These are phyloP conservation scores for Rutstroemia sydowiana DNA, from an alignment of 2,329 filamentous ascomycete genomes.

Conservation along the genomic window DNA sequence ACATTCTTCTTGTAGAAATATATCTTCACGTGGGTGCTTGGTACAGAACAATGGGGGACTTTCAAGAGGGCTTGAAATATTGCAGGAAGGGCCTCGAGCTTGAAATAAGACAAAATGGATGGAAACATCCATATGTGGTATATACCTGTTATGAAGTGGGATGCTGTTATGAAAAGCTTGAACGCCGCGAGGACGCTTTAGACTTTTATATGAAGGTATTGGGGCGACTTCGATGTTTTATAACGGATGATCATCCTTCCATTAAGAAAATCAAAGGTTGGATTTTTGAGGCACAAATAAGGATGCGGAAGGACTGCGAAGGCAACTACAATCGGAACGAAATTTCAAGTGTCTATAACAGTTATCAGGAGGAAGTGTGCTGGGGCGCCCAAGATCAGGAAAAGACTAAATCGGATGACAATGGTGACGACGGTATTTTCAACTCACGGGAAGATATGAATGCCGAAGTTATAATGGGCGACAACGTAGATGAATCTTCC, in stretches of 20 bases:
- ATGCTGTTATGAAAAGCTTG: background rate
- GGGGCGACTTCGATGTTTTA: background rate
- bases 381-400: too few relatives aligned
- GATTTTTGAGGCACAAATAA: too few relatives aligned
- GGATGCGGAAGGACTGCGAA: too few relatives aligned
- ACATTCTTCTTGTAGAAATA: background rate
- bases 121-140: background rate
- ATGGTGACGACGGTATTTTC: too few relatives aligned
- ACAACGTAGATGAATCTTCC: too few relatives aligned
- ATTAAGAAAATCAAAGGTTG: background rate
- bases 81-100: background rate
- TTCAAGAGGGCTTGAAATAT: background rate
- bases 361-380: too few relatives aligned
- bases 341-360: too few relatives aligned
- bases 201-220: background rate
- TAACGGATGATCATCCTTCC: background rate
- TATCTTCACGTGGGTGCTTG: background rate
- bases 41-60: background rate
- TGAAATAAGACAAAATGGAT: background rate
- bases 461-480: too few relatives aligned
- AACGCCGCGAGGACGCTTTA: background rate
- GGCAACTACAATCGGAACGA: too few relatives aligned
- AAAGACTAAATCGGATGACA: too few relatives aligned
- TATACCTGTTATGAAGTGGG: background rate
- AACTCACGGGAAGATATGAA: too few relatives aligned